These are phyloP conservation scores for Stagonosporopsis tanaceti DNA, from an alignment of 2,329 filamentous ascomycete species.

Conservation along the genomic window DNA sequence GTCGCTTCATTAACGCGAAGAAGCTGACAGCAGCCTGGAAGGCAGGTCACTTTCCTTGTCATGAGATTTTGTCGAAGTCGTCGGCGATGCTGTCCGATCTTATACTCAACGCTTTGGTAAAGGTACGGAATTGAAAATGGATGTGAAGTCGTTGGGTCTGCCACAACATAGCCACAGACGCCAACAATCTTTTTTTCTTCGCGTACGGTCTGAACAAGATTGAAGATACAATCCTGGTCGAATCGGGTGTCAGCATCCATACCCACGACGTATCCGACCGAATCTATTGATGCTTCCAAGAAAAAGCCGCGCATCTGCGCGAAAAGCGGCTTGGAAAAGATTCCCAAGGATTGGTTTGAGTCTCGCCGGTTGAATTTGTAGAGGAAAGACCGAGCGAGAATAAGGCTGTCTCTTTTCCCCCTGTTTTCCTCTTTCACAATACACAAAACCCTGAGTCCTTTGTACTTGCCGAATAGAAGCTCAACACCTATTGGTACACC, in stretches of 20 bases:
- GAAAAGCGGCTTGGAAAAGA: slow-evolving; percentile 21
- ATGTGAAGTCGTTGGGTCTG: slow-evolving; percentile 51
- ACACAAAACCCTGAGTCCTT: slow-evolving; percentile 57
- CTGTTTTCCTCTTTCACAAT: slow-evolving; percentile 61
- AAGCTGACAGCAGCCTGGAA: slow-evolving; percentile 61
- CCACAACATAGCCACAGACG: slow-evolving; percentile 59
- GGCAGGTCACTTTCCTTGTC: slow-evolving; percentile 60
- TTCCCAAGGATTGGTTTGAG: slow-evolving; percentile 27
- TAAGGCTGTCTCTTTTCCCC: slow-evolving; percentile 60
- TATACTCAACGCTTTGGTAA: slow-evolving; percentile 59
- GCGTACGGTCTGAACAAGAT: slow-evolving; percentile 9
- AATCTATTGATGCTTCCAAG: slow-evolving; percentile 4
- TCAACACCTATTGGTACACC: slow-evolving; percentile 41
- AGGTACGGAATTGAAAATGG: slow-evolving; percentile 53
- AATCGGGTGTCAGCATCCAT: slow-evolving; percentile 56
- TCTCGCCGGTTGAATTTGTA: slow-evolving; percentile 59
- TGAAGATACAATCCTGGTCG: slow-evolving; percentile 55
- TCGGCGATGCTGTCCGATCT: slow-evolving; percentile 41
- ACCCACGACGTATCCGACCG: slow-evolving; percentile 22
- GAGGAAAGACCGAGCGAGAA: slow-evolving; percentile 58
- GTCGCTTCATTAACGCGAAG: slow-evolving; percentile 49
- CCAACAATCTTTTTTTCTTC: slow-evolving; percentile 47
- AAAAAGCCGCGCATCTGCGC: slow-evolving; percentile 16
- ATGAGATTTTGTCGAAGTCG: slow-evolving; percentile 60
- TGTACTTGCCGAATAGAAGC: slow-evolving; percentile 55